Percentiles rank a stretch among this genome's conserved stretches.
These are phyloP conservation scores for Vigna mungo DNA, from an alignment of 306 rosid species.

Conservation along the genomic window DNA sequence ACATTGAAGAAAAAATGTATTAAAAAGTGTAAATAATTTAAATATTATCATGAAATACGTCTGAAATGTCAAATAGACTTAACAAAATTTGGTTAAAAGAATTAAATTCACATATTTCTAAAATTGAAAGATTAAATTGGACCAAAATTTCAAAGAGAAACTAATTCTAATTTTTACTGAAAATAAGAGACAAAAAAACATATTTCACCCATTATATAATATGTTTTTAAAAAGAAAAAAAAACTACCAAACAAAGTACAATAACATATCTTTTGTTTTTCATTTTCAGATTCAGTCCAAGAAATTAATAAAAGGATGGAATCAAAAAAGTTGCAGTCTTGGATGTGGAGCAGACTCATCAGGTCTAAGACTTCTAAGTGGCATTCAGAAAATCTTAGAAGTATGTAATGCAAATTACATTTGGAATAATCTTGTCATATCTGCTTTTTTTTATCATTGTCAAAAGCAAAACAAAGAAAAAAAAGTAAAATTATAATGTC, in stretches of 20 bases:
- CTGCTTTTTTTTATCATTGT: neutral
- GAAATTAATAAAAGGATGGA: constrained; percentile 50
- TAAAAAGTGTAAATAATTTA: no score
- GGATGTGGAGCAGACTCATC: constrained; percentile 76
- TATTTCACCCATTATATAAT: no score
- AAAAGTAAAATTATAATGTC: neutral
- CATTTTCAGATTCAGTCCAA: constrained; percentile 43
- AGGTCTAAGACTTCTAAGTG: constrained; percentile 67
- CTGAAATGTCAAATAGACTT: no score
- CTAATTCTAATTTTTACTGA: no score
- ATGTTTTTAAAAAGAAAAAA: no score
- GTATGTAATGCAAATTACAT: constrained; percentile 44
- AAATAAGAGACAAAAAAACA: no score
- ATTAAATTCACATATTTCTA: no score
- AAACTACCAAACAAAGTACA: neutral
- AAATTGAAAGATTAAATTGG: no score
- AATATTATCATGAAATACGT: no score
- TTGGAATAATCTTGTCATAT: neutral
- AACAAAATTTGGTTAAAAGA: no score
- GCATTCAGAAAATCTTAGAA: constrained; percentile 67
- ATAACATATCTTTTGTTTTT: neutral
- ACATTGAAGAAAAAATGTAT: no score
- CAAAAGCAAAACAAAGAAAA: neutral
- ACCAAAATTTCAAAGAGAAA: no score
- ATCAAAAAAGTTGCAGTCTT: constrained; percentile 60